Conservation (phyloP, 202 grass and related monocot genomes). For the Panicum virgatum region DNA sequence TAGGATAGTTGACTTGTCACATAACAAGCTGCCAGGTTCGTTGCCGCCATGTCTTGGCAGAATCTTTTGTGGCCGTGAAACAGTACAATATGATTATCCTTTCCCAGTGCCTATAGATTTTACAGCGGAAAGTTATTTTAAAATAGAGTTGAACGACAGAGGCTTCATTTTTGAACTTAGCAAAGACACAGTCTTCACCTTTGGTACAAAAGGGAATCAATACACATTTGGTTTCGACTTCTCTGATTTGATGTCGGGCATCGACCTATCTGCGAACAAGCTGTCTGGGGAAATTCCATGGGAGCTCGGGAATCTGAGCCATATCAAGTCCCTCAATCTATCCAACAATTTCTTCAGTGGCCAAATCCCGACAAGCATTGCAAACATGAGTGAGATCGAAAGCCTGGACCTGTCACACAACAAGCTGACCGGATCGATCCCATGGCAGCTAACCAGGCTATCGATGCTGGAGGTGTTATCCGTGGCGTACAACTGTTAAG, state of each 20-base stretch:
- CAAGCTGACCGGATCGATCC: conserved; percentile 40
- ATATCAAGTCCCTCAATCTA: conserved; percentile 38
- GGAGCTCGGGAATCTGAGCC: conserved; percentile 34
- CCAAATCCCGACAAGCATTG: conserved; percentile 3
- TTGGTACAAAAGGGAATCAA: neutral
- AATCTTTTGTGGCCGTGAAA: neutral
- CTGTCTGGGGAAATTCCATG: conserved; percentile 34
- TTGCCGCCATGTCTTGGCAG: conserved; percentile 23
- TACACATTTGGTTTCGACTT: neutral
- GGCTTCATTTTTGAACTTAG: too few relatives aligned
- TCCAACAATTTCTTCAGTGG: conserved; percentile 35
- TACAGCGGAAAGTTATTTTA: too few relatives aligned
- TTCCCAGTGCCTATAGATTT: too few relatives aligned
- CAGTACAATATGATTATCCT: neutral
- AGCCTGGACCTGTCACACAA: conserved; percentile 50
- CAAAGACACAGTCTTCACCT: conserved; percentile 21
- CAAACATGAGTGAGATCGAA: conserved; percentile 27
- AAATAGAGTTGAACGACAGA: too few relatives aligned
- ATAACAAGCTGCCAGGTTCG: conserved; percentile 27
- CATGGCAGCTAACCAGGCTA: conserved; percentile 26
- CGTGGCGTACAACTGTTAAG: conserved; percentile 51
- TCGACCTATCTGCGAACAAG: conserved; percentile 44
- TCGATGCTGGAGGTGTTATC: conserved; percentile 28
- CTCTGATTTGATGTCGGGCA: conserved; percentile 11
- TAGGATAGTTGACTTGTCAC: conserved; percentile 31